Evolutionary conservation across 495 filamentous ascomycete species (phyloP).

Genomic region (Penicillium dipodomyicola): DNA sequence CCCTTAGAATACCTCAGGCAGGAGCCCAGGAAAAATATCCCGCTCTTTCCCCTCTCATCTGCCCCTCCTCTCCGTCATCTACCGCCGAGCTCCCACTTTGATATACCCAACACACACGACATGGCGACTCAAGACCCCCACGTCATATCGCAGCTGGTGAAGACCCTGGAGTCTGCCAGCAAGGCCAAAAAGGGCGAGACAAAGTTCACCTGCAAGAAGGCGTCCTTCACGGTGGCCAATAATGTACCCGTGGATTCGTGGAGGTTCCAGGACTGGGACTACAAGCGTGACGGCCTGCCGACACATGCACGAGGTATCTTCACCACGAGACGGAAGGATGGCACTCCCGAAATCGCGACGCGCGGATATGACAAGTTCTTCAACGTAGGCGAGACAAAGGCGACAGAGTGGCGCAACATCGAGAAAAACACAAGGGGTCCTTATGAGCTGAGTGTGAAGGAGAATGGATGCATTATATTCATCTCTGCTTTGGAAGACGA

Average conservation of each 20-base stretch:
- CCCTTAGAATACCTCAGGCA: neutral
- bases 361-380: conserved; percentile 99
- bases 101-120: conserved; percentile 6
- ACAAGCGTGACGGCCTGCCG: conserved; percentile 79
- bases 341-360: conserved; percentile 70
- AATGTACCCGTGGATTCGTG: conserved; percentile 77
- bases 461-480: conserved; percentile 99
- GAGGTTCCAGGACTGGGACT: conserved; percentile 92
- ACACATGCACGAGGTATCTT: conserved; percentile 93
- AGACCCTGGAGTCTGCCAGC: conserved; percentile 52
- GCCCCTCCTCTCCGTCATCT: conserved; percentile 14
- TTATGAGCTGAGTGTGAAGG: conserved; percentile 94
- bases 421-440: conserved; percentile 74
- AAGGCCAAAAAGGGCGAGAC: conserved; percentile 43
- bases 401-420: conserved; percentile 81
- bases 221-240: conserved; percentile 61
- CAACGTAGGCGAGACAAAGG: conserved; percentile 75
- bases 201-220: conserved; percentile 70
- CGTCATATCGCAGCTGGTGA: conserved; percentile 58
- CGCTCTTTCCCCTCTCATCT: neutral
- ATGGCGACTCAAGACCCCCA: conserved; percentile 61
- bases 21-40: neutral
- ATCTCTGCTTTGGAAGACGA: conserved; percentile 86
- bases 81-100: conserved; percentile 2
- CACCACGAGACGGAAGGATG: conserved; percentile 63